Evolutionary conservation across 2,329 filamentous ascomycete genomes (phyloP), one percentile per base, ranked within the genome.

Genomic region (Polytolypa hystricis): DNA sequence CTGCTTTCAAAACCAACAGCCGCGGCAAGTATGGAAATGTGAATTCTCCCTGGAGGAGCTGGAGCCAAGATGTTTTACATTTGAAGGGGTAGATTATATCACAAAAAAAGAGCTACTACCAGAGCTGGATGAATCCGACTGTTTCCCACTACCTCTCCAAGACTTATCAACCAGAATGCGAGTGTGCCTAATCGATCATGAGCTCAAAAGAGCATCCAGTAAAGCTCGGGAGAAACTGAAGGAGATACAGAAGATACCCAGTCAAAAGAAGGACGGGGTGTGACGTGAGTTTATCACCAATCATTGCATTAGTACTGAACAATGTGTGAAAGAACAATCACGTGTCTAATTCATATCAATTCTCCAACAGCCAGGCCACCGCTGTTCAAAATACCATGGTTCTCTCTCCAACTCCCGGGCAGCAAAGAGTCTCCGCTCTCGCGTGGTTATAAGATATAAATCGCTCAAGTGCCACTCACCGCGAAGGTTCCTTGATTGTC

Each of bases 21-120:
- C 38, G 15, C 38, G 28, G n/a, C 17, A 36, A 40, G 38, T 40
- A 19, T 37, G 28, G 33, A 31, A 32, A 33, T 35, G 38, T 14
- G 38, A 36, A 18, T 40, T 40, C 33, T 38, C 36, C 28, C 16
- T 33, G 30, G 32, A 39, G 14, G 25, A 39, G n/a, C 32, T 19
- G 18, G 32, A 39, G 19, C 17, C 37, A 30, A 21, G 17, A 23
- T 39, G 37, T 25, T 35, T 25, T 23, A 21, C 17, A 9, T 39
- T 21, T 29, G 26, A 30, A 20, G 36, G 15, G 15, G 15, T 17
- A 39, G 37, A 26, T 21, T 35, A 39, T 30, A 35, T 39, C 27
- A 39, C 32, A 30, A 31, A 30, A 34, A 39, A 35, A 21, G 32
- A 39, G 6, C 37, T 35, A 30, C 20, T 39, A 23, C 37, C 32